These are phyloP conservation scores for Leucosporidium yakuticum DNA, from an alignment of 768 basidiomycete species.

Conservation along the genomic window DNA sequence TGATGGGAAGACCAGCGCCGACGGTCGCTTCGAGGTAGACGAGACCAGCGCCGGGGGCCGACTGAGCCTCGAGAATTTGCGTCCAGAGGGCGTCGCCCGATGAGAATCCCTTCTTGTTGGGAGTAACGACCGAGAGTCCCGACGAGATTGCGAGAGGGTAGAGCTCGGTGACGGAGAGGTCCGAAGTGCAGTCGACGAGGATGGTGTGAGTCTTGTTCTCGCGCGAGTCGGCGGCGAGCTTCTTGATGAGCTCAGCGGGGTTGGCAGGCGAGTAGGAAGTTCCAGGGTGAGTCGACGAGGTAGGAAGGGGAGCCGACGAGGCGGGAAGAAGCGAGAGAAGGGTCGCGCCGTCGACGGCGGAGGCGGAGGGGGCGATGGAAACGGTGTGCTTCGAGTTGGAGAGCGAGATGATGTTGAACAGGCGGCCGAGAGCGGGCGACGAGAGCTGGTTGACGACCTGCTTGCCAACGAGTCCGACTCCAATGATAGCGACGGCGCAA, in stretches of 20 bases:
- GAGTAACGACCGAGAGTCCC: constrained; percentile 84
- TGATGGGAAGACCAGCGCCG: constrained; percentile 88
- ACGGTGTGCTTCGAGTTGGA: constrained; percentile 46
- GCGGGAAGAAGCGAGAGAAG: constrained; percentile 36
- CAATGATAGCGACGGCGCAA: constrained; percentile 68
- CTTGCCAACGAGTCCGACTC: constrained; percentile 85
- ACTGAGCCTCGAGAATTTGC: constrained; percentile 58
- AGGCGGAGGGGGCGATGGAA: constrained; percentile 38
- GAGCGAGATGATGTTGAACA: constrained; percentile 45
- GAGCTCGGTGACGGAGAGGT: constrained; percentile 66
- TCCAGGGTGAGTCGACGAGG: constrained; percentile 39
- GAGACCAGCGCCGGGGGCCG: constrained; percentile 53
- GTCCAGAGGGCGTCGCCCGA: constrained; percentile 63
- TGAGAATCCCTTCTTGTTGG: constrained; percentile 96
- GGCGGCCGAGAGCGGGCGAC: constrained; percentile 51
- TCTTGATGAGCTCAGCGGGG: constrained; percentile 28
- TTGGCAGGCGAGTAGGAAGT: constrained; percentile 27
- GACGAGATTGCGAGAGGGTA: constrained; percentile 74
- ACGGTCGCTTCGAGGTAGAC: constrained; percentile 74
- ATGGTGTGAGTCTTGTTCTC: constrained; percentile 54
- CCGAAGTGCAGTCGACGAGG: constrained; percentile 86
- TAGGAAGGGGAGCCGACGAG: constrained; percentile 38
- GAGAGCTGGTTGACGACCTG: constrained; percentile 78
- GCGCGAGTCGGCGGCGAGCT: constrained; percentile 19
- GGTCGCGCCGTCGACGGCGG: constrained; percentile 28